Conservation (phyloP, 139 green algal genomes). For the Chlamydomonas schloesseri region DNA sequence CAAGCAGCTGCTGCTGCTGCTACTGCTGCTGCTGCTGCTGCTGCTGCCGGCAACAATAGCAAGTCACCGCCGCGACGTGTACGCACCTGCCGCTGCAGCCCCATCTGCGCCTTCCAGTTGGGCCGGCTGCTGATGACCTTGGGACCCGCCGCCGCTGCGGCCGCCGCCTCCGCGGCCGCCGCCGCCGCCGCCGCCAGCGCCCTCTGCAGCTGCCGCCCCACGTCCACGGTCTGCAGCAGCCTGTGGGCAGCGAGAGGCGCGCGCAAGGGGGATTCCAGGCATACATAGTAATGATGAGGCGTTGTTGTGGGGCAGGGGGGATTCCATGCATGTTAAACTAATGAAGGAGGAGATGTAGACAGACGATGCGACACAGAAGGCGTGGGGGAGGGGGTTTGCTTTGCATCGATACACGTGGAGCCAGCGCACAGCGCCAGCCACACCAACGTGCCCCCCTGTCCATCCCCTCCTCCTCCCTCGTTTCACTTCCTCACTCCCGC, state of each 20-base stretch:
- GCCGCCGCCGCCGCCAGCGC: conserved; percentile 18
- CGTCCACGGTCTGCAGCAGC: conserved; percentile 37
- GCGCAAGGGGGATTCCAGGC: not conserved
- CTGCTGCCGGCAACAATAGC: too few relatives aligned
- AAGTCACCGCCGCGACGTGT: too few relatives aligned
- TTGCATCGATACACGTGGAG: too few relatives aligned
- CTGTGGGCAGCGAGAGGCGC: not conserved
- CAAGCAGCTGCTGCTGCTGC: not conserved
- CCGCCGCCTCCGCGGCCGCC: conserved; percentile 13
- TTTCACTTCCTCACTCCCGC: too few relatives aligned
- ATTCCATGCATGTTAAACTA: too few relatives aligned
- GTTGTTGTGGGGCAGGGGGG: too few relatives aligned
- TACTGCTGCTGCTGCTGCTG: too few relatives aligned
- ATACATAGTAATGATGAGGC: too few relatives aligned
- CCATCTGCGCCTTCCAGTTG: conserved; percentile 45
- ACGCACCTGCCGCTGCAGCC: conserved; percentile 34
- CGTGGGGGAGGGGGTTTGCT: too few relatives aligned
- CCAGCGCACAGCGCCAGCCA: too few relatives aligned
- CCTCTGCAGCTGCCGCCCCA: conserved; percentile 33
- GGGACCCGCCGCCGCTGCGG: conserved; percentile 20
- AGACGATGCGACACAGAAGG: not conserved
- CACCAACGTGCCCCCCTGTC: too few relatives aligned
- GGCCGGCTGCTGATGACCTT: conserved; percentile 47
- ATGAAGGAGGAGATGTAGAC: not conserved
- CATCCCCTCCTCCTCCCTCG: too few relatives aligned